These are phyloP conservation scores for Trichomonas tenax DNA, from an alignment of 208 protist species.

Conservation along the genomic window DNA sequence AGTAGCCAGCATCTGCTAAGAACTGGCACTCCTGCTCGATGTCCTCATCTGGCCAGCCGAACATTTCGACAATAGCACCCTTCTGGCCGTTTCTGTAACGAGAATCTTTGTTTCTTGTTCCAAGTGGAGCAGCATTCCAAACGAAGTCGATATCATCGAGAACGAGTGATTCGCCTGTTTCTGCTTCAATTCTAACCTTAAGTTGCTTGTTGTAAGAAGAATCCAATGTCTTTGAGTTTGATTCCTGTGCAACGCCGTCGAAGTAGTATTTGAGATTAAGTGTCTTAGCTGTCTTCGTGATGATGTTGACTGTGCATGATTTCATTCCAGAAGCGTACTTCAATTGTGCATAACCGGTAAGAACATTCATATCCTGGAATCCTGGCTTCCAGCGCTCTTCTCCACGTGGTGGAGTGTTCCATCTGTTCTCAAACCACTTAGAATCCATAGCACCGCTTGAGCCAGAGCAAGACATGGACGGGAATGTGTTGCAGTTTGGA, in stretches of 20 bases:
- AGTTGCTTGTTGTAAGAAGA: neutral
- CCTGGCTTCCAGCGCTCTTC: constrained; percentile 1
- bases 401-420: constrained; percentile 27
- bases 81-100: constrained; percentile 48
- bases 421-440: neutral
- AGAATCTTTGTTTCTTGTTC: constrained; percentile 30
- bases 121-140: constrained; percentile 34
- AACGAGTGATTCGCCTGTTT: constrained; percentile 20
- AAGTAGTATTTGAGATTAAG: constrained; percentile 33
- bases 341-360: constrained; percentile 36
- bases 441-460: neutral
- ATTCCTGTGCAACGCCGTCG: constrained; percentile 29
- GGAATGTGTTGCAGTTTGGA: no score
- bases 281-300: neutral
- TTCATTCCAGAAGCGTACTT: constrained; percentile 34
- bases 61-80: constrained; percentile 51
- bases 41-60: constrained; percentile 48
- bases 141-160: constrained; percentile 46
- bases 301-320: constrained; percentile 7
- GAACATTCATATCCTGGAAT: constrained; percentile 35
- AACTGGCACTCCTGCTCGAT: neutral
- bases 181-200: constrained; percentile 19
- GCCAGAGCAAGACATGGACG: no score
- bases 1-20: neutral
- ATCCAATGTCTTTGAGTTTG: neutral